Evolutionary conservation across 2,329 filamentous ascomycete genomes (phyloP).

Genomic region (Fusarium brachygibbosum): DNA sequence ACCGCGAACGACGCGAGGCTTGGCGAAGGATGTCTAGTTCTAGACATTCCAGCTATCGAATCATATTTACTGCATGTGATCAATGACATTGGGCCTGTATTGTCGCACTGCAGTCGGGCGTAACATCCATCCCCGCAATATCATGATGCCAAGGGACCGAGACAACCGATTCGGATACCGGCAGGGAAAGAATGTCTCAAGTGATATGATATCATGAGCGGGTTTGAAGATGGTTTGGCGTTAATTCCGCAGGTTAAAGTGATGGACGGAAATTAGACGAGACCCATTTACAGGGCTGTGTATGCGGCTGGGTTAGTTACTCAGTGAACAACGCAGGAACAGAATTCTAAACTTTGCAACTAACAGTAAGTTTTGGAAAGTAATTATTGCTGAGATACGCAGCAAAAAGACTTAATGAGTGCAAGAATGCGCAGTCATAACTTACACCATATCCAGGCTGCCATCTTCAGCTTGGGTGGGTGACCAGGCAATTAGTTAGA

Average conservation of each 20-base stretch:
- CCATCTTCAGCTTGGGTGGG: neutral
- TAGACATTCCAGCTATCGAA: constrained; percentile 17
- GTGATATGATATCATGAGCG: constrained; percentile 12
- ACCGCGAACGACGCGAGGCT: neutral
- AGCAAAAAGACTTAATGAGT: neutral
- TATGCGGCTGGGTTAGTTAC: constrained; percentile 1
- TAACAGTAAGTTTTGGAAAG: neutral
- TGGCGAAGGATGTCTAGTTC: constrained; percentile 17
- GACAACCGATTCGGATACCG: constrained; percentile 31
- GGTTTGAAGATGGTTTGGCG: neutral
- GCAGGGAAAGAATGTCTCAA: constrained; percentile 9
- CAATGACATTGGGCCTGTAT: neutral
- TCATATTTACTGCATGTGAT: constrained; percentile 4
- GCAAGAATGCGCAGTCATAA: neutral
- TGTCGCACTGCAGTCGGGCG: constrained; percentile 25
- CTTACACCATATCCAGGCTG: neutral
- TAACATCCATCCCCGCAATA: constrained; percentile 11
- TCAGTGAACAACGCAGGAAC: neutral
- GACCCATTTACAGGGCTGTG: constrained; percentile 23
- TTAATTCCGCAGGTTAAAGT: constrained; percentile 12
- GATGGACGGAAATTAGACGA: constrained; percentile 11
- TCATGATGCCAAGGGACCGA: constrained; percentile 15
- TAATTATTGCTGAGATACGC: neutral
- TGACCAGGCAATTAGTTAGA: neutral
- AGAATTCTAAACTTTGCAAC: neutral